phyloP scores from a whole-genome alignment of 2,329 filamentous ascomycete genomes.

The Samsoniella hepiali region DNA sequence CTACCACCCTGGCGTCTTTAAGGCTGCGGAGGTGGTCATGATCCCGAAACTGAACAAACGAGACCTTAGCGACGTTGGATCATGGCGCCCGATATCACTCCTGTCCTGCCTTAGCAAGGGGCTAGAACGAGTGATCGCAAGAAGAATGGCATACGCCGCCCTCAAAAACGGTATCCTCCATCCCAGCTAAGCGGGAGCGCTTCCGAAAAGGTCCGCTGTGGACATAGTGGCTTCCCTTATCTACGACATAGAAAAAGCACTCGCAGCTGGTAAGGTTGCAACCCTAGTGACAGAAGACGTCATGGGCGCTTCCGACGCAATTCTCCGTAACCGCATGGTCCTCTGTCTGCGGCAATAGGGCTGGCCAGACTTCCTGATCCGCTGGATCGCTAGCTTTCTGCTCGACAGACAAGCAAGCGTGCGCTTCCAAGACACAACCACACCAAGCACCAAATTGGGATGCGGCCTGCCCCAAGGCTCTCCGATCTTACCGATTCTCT shows the following conservation, averaged over 20 bases:
- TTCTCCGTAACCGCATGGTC: constrained; percentile 11
- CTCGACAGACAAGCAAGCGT: too few relatives aligned
- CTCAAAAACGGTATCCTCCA: constrained; percentile 24
- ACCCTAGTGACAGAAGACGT: constrained; percentile 16
- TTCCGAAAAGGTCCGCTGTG: constrained; percentile 23
- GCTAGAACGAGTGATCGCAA: constrained; percentile 26
- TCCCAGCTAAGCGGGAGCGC: constrained; percentile 23
- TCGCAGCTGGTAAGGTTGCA: constrained; percentile 13
- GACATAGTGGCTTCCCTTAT: constrained; percentile 23
- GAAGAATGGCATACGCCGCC: constrained; percentile 22
- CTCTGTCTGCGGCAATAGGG: constrained; percentile 8
- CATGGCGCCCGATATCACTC: constrained; percentile 27
- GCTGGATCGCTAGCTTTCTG: too few relatives aligned
- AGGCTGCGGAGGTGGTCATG: constrained; percentile 25
- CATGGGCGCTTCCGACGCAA: constrained; percentile 14
- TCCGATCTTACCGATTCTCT: constrained; percentile 12
- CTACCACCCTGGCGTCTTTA: constrained; percentile 23
- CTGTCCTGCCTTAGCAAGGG: constrained; percentile 29
- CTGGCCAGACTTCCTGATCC: constrained; percentile 2
- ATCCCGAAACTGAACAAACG: constrained; percentile 26
- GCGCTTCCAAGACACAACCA: too few relatives aligned
- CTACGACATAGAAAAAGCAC: constrained; percentile 23
- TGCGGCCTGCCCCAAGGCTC: constrained; percentile 14
- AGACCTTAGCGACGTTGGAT: constrained; percentile 21
- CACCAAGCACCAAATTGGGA: too few relatives aligned